A percentile compares a stretch with the other conserved stretches of the same genome.
Evolutionary conservation across 2,329 filamentous ascomycete genomes (phyloP).

Genomic region (Bipolaris victoriae): DNA sequence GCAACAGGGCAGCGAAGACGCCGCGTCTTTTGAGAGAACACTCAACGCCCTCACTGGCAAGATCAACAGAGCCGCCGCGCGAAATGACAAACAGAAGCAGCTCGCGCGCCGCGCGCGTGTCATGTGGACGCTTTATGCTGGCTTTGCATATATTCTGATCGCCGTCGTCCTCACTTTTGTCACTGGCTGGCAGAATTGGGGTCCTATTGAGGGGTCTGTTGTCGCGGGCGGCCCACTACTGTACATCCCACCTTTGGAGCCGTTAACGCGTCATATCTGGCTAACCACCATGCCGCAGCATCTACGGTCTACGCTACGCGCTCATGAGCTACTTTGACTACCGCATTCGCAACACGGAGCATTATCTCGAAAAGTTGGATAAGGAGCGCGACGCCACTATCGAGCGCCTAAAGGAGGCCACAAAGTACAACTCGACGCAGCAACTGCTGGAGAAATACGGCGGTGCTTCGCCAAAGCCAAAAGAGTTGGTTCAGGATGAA

Average conservation of each 20-base stretch:
- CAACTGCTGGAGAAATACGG: slow-evolving; percentile 95
- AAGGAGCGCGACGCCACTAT: slow-evolving; percentile 85
- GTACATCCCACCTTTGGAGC: slow-evolving; percentile 56
- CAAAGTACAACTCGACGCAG: slow-evolving; percentile 93
- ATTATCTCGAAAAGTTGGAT: slow-evolving; percentile 74
- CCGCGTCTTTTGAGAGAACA: slow-evolving; percentile 91
- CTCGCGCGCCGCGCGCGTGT: slow-evolving; percentile 79
- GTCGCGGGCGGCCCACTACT: slow-evolving; percentile 78
- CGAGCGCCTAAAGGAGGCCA: slow-evolving; percentile 90
- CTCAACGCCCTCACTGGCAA: slow-evolving; percentile 81
- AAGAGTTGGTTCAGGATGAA: slow-evolving; percentile 47
- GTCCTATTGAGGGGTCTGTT: slow-evolving; percentile 76
- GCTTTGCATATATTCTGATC: slow-evolving; percentile 88
- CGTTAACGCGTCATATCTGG: too few relatives aligned
- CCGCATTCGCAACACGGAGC: slow-evolving; percentile 72
- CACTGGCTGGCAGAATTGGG: slow-evolving; percentile 81
- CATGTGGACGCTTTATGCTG: slow-evolving; percentile 87
- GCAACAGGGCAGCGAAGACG: slow-evolving; percentile 75
- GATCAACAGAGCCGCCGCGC: slow-evolving; percentile 75
- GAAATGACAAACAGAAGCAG: slow-evolving; percentile 74
- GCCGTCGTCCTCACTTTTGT: slow-evolving; percentile 82
- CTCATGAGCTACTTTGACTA: slow-evolving; percentile 79
- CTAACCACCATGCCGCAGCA: slow-evolving; percentile 60
- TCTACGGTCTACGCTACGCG: slow-evolving; percentile 73
- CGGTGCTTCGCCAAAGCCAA: slow-evolving; percentile 59